Base-by-base conservation (phyloP, 1,284 basidiomycete species). In the Leccinum pallidistipes region DNA sequence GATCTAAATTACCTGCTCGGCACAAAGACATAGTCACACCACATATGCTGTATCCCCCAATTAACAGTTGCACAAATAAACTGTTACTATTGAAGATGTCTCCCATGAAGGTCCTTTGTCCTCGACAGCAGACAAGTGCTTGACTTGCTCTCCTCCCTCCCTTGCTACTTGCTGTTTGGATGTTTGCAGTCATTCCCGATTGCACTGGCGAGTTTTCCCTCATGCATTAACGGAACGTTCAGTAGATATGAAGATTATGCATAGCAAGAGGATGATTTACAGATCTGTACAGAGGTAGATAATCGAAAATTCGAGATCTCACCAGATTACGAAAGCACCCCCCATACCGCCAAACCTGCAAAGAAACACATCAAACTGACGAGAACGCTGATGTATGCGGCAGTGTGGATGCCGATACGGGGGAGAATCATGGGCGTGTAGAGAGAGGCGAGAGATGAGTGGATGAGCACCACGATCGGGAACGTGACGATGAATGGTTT, bases 281-380 rank as follows among this genome's bases (percentile, higher is more conserved):
- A 21, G 45, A 21, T 47, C 7, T 21, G 21, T 21, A 47, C 18
- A 47, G 12, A 12, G 14, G 62, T 64, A 69, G 49, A 66, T 59
- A 68, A 58, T 31, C 11, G 59, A 52, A 47, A 21, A 31, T 38
- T 14, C 53, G 21, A 57, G 18, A 29, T 45, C 52, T 16, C 12
- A 50, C 24, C 16, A 38, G 32, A 27, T 57, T 61, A 88, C 14
- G 81, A 80, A 55, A 88, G 70, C 12, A 78, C 88, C 29, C 81
- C 83, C 89, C 89, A 91, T 3, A 85, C 73, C 0, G 83, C 87
- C 56, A 92, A 72, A 3, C 87, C 89, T 1, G 82, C 80, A 71
- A 91, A 91, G 64, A 91, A 83, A 50, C 79, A 78, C 21, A 86
- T 86, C 11, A 92, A 74, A 0, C 85, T 85, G 7, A 87, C 79